Evolutionary conservation across 2,329 filamentous ascomycete genomes (phyloP).

Genomic region (Alternaria rosae): DNA sequence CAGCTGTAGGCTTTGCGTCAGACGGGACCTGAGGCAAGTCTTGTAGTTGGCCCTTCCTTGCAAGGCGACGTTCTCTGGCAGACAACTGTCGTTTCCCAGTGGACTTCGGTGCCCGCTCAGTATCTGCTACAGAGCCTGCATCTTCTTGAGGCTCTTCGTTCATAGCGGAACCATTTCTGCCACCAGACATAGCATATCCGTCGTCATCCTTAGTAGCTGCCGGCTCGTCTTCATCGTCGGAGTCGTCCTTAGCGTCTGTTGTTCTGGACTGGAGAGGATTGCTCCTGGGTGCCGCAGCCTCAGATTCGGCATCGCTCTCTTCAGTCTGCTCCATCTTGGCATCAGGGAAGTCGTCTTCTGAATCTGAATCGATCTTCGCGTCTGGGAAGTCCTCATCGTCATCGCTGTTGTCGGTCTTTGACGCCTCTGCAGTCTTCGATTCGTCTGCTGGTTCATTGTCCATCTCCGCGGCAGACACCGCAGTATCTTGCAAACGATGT

Average conservation of each 20-base stretch:
- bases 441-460: constrained; percentile 25
- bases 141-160: constrained; percentile 35
- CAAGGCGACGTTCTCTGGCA: constrained; percentile 47
- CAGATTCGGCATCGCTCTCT: constrained; percentile 49
- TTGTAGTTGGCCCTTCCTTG: constrained; percentile 48
- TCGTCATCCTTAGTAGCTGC: constrained; percentile 5
- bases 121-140: constrained; percentile 37
- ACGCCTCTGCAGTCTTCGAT: constrained; percentile 21
- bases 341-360: constrained; percentile 57
- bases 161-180: constrained; percentile 5
- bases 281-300: constrained; percentile 32
- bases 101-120: constrained; percentile 32
- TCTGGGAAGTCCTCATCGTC: constrained; percentile 58
- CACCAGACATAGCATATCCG: constrained; percentile 19
- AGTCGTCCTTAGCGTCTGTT: constrained; percentile 19
- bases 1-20: constrained; percentile 18
- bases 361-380: constrained; percentile 47
- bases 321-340: constrained; percentile 46
- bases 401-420: constrained; percentile 42
- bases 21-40: constrained; percentile 19
- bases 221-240: constrained; percentile 36
- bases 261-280: constrained; percentile 52
- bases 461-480: constrained; percentile 30
- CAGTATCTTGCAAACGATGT: constrained; percentile 66
- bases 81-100: constrained; percentile 46